These are phyloP conservation scores for Suhomyces wounanorum DNA, from an alignment of 1,139 yeast genomes.

Conservation along the genomic window DNA sequence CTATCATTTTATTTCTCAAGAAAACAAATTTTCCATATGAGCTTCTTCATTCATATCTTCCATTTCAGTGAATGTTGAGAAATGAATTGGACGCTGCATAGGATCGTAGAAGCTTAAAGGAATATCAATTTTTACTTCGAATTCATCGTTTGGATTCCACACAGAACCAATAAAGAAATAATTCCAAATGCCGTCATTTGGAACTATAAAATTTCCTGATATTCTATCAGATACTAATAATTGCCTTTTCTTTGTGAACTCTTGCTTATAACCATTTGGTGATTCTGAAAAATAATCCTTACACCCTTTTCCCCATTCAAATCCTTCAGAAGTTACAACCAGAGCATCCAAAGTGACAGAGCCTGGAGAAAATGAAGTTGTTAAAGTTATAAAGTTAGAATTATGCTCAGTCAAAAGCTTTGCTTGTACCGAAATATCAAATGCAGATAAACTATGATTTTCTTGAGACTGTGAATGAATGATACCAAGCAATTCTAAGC, in stretches of 20 bases:
- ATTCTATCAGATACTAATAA: slow-evolving; percentile 73
- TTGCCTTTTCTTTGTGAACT: slow-evolving; percentile 66
- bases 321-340: slow-evolving; percentile 63
- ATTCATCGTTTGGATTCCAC: slow-evolving; percentile 66
- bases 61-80: slow-evolving; percentile 68
- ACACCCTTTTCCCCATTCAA: slow-evolving; percentile 74
- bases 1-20: slow-evolving; percentile 36
- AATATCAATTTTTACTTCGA: slow-evolving; percentile 67
- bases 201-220: slow-evolving; percentile 83
- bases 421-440: slow-evolving; percentile 68
- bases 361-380: slow-evolving; percentile 80
- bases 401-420: slow-evolving; percentile 41
- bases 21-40: slow-evolving; percentile 71
- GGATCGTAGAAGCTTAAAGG: slow-evolving; percentile 87
- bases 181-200: slow-evolving; percentile 86
- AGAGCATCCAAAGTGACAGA: slow-evolving; percentile 76
- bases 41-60: slow-evolving; percentile 66
- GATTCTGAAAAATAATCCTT: slow-evolving; percentile 52
- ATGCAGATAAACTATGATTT: slow-evolving; percentile 59
- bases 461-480: slow-evolving; percentile 76
- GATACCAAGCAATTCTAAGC: slow-evolving; percentile 73
- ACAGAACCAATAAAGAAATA: slow-evolving; percentile 86
- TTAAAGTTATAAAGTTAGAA: slow-evolving; percentile 53
- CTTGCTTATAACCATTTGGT: slow-evolving; percentile 66
- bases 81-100: slow-evolving; percentile 86